Evolutionary conservation across 2,329 filamentous ascomycete species (phyloP).

Genomic region (Fusarium algeriense): DNA sequence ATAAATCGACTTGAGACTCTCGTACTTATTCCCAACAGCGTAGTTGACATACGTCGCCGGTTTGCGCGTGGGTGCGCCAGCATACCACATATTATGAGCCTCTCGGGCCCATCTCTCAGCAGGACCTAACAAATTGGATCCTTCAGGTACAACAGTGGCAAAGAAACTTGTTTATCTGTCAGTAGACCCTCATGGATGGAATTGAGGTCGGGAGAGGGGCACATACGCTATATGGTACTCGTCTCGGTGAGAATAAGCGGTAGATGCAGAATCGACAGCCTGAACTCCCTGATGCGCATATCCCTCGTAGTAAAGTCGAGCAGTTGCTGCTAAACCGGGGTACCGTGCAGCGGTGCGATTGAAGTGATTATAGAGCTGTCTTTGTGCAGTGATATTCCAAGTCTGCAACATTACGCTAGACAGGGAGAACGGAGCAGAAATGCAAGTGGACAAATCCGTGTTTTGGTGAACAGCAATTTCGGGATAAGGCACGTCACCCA

Average conservation of each 20-base stretch:
- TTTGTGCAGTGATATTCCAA: neutral
- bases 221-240: neutral
- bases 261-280: neutral
- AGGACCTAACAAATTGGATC: neutral
- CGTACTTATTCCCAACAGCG: neutral
- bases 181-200: neutral
- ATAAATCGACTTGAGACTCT: neutral
- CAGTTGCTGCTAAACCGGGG: neutral
- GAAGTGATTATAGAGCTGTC: neutral
- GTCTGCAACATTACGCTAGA: neutral
- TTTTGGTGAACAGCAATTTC: neutral
- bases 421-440: neutral
- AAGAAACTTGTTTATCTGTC: neutral
- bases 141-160: neutral
- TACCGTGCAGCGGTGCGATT: neutral
- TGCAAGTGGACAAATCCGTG: neutral
- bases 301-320: neutral
- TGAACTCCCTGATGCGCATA: neutral
- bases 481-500: neutral
- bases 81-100: neutral
- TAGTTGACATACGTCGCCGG: neutral
- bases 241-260: neutral
- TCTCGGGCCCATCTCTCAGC: neutral
- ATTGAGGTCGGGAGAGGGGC: accelerated
- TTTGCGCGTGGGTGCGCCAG: neutral